phyloP scores from a whole-genome alignment of 2,329 filamentous ascomycete species.

The Penicillium sp. region DNA sequence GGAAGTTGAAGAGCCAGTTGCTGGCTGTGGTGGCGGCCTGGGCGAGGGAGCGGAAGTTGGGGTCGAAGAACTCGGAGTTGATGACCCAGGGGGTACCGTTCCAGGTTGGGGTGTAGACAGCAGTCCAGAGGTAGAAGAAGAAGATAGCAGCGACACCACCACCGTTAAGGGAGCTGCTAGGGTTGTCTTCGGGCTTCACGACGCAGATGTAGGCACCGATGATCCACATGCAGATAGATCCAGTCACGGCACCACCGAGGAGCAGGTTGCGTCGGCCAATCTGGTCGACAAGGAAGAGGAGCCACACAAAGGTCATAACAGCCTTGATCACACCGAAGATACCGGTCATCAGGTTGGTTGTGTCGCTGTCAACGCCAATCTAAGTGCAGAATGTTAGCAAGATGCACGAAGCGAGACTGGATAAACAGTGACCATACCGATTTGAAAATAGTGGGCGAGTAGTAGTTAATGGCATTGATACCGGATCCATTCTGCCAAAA shows the following conservation, averaged over 20 bases:
- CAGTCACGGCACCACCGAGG: constrained; percentile 63
- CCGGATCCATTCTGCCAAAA: constrained; percentile 76
- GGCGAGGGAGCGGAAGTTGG: constrained; percentile 68
- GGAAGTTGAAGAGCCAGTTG: constrained; percentile 42
- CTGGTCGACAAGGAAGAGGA: constrained; percentile 68
- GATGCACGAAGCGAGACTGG: not conserved
- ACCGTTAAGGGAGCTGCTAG: constrained; percentile 22
- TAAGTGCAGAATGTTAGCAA: constrained; percentile 20
- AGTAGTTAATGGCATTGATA: constrained; percentile 83
- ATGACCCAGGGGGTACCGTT: constrained; percentile 76
- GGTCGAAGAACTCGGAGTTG: constrained; percentile 73
- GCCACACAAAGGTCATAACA: constrained; percentile 65
- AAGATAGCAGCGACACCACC: constrained; percentile 50
- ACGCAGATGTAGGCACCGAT: constrained; percentile 37
- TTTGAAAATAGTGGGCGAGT: constrained; percentile 67
- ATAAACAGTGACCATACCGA: constrained; percentile 3
- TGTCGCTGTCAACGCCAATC: constrained; percentile 61
- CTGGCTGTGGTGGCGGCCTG: constrained; percentile 63
- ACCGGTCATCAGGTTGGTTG: constrained; percentile 67
- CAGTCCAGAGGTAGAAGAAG: constrained; percentile 76
- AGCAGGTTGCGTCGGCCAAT: constrained; percentile 64
- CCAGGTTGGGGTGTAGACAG: constrained; percentile 71
- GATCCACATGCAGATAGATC: constrained; percentile 46
- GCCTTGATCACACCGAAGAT: constrained; percentile 78
- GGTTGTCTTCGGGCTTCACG: constrained; percentile 33